Conservation (phyloP, 495 filamentous ascomycete species). For the Parachaetomium inaequale region DNA sequence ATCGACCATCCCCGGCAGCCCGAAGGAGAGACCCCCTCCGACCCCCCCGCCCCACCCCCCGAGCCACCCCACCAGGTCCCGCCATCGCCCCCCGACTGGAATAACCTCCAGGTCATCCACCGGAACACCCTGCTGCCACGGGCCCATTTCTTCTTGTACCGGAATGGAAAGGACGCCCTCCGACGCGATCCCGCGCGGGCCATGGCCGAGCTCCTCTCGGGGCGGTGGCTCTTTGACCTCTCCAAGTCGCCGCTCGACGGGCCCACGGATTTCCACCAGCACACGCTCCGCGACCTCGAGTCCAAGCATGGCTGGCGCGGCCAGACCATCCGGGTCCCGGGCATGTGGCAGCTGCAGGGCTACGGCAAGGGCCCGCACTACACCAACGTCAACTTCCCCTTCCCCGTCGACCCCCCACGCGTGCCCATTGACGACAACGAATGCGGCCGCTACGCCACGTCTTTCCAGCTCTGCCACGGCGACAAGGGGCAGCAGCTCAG, state of each 20-base stretch:
- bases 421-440: slow-evolving; percentile 63
- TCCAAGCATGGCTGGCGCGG: slow-evolving; percentile 46
- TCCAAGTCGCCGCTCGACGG: slow-evolving; percentile 49
- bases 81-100: slow-evolving; percentile 51
- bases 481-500: slow-evolving; percentile 44
- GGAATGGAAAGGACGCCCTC: slow-evolving; percentile 34
- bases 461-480: slow-evolving; percentile 43
- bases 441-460: slow-evolving; percentile 58
- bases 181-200: slow-evolving; percentile 31
- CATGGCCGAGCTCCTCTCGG: slow-evolving; percentile 49
- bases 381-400: slow-evolving; percentile 62
- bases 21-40: not conserved
- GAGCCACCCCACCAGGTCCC: slow-evolving; percentile 16
- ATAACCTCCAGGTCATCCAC: slow-evolving; percentile 58
- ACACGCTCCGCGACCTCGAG: slow-evolving; percentile 23
- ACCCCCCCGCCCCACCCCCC: not conserved
- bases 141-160: slow-evolving; percentile 54
- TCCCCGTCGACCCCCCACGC: slow-evolving; percentile 57
- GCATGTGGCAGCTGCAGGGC: slow-evolving; percentile 69
- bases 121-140: slow-evolving; percentile 61
- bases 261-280: slow-evolving; percentile 40
- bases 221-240: slow-evolving; percentile 56
- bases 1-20: too few relatives aligned
- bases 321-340: slow-evolving; percentile 53
- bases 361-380: slow-evolving; percentile 61